Percentiles rank a stretch among this genome's conserved stretches.
These are phyloP conservation scores for Sclerotinia spermophila DNA, from an alignment of 2,329 filamentous ascomycete species.

Conservation along the genomic window DNA sequence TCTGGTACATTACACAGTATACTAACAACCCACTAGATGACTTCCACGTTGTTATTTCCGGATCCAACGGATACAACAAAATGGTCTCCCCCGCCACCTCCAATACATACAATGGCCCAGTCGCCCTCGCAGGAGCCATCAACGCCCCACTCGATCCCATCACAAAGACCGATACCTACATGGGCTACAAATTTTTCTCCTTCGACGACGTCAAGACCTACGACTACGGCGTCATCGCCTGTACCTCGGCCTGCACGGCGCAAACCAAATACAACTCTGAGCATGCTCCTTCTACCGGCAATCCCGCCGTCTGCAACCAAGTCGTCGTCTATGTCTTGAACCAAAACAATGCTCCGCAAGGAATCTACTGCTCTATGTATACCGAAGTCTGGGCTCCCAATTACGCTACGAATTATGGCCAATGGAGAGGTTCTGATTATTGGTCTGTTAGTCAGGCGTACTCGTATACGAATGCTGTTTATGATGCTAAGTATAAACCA, in stretches of 20 bases:
- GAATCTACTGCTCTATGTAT: slow-evolving; percentile 39
- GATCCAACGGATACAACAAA: slow-evolving; percentile 43
- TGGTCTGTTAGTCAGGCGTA: slow-evolving; percentile 15
- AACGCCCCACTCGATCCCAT: slow-evolving; percentile 34
- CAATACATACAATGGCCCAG: slow-evolving; percentile 28
- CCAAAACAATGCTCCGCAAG: slow-evolving; percentile 38
- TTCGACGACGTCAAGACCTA: slow-evolving; percentile 25
- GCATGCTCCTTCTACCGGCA: slow-evolving; percentile 33
- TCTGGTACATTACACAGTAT: not conserved
- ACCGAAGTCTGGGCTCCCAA: slow-evolving; percentile 26
- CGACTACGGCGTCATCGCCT: slow-evolving; percentile 28
- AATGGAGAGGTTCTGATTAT: slow-evolving; percentile 20
- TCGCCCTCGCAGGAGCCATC: slow-evolving; percentile 36
- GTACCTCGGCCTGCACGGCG: slow-evolving; percentile 38
- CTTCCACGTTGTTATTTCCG: slow-evolving; percentile 43
- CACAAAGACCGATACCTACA: slow-evolving; percentile 32
- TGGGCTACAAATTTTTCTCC: slow-evolving; percentile 35
- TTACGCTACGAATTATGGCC: slow-evolving; percentile 31
- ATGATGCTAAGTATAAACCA: not conserved
- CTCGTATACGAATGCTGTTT: not conserved
- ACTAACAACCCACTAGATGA: slow-evolving; percentile 19
- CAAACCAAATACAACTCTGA: slow-evolving; percentile 38
- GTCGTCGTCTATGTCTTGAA: slow-evolving; percentile 40
- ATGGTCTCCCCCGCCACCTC: slow-evolving; percentile 21
- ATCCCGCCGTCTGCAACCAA: slow-evolving; percentile 40